Percentiles rank a stretch among this genome's conserved stretches.
These are phyloP conservation scores for Acanthamoeba pearcei DNA, from an alignment of 208 protist species.

Conservation along the genomic window DNA sequence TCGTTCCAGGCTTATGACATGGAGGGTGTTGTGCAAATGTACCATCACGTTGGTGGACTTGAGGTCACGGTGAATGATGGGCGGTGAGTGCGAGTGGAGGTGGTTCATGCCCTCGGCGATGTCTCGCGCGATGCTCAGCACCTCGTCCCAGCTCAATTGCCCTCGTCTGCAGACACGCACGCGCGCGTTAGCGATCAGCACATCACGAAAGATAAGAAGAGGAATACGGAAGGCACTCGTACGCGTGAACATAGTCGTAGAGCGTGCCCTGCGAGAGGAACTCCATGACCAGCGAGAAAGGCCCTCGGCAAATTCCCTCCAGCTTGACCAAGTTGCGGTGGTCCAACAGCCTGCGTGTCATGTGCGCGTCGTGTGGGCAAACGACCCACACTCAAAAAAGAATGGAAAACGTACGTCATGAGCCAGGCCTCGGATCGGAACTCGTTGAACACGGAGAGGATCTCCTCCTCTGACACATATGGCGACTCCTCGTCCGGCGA, in stretches of 20 bases:
- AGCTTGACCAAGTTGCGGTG: conserved; percentile 55
- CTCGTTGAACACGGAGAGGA: conserved; percentile 58
- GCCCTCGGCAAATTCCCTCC: conserved; percentile 16
- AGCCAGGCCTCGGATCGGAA: conserved; percentile 66
- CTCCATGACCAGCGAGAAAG: conserved; percentile 62
- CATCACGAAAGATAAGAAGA: too few species aligned
- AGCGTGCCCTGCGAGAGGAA: conserved; percentile 57
- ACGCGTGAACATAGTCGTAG: conserved; percentile 55
- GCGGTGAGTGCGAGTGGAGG: conserved; percentile 55
- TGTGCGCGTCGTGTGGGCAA: neutral
- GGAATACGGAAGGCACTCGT: neutral
- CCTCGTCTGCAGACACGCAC: neutral
- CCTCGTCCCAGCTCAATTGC: conserved; percentile 31
- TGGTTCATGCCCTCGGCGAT: conserved; percentile 64
- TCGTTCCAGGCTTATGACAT: neutral
- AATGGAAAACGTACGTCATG: conserved; percentile 61
- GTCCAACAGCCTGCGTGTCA: conserved; percentile 6
- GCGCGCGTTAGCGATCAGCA: too few species aligned
- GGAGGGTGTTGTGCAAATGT: neutral
- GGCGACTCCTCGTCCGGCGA: neutral
- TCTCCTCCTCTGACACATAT: conserved; percentile 32
- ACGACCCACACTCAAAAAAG: neutral
- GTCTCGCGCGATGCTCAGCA: conserved; percentile 2
- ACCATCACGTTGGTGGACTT: conserved; percentile 70
- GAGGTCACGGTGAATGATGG: conserved; percentile 65